These are phyloP conservation scores for Entonaema liquescens DNA, from an alignment of 495 filamentous ascomycete species.

Conservation along the genomic window DNA sequence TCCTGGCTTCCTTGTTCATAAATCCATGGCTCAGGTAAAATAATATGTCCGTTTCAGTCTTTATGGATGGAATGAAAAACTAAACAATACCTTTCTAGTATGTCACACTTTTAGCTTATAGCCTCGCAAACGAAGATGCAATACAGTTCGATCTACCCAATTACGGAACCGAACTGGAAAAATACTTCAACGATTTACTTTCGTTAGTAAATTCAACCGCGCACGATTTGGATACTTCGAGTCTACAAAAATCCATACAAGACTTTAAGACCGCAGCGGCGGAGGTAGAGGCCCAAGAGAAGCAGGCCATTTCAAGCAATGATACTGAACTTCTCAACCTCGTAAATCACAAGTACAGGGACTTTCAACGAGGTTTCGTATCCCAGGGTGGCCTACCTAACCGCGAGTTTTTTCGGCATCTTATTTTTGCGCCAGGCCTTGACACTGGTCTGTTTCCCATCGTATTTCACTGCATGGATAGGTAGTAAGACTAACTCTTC, in stretches of 20 bases:
- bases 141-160: conserved; percentile 76
- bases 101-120: conserved; percentile 75
- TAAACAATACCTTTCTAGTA: conserved; percentile 54
- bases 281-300: conserved; percentile 63
- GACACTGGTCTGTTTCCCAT: conserved; percentile 62
- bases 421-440: conserved; percentile 77
- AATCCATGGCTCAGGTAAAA: conserved; percentile 63
- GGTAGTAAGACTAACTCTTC: neutral
- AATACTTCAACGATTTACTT: conserved; percentile 66
- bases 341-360: conserved; percentile 70
- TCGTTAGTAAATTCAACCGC: conserved; percentile 57
- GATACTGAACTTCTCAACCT: conserved; percentile 68
- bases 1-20: conserved; percentile 78
- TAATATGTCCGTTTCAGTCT: conserved; percentile 58
- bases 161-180: conserved; percentile 69
- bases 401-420: conserved; percentile 84
- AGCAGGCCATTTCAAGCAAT: conserved; percentile 69
- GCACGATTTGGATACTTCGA: conserved; percentile 50
- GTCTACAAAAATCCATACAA: conserved; percentile 48
- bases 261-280: conserved; percentile 63
- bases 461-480: conserved; percentile 51
- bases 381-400: conserved; percentile 79
- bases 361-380: conserved; percentile 79
- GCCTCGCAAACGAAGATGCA: conserved; percentile 76
- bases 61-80: neutral